Percentiles rank a stretch among this genome's conserved stretches.
These are phyloP conservation scores for Apophysomyces trapeziformis DNA, from an alignment of 371 early-diverging fungal species.

Conservation along the genomic window DNA sequence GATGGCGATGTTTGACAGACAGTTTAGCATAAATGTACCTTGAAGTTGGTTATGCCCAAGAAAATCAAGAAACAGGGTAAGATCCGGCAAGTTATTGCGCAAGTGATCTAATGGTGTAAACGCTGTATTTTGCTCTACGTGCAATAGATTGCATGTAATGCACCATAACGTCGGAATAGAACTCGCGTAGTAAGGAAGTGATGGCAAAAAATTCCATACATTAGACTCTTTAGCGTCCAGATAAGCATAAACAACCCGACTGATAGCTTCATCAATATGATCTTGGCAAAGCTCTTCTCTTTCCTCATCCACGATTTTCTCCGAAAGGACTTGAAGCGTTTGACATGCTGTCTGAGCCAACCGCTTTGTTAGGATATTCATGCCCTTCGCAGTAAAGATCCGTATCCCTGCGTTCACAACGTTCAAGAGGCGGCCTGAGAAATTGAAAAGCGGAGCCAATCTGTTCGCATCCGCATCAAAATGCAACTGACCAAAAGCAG, in stretches of 20 bases:
- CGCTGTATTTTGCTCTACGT: constrained; percentile 20
- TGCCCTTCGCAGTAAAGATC: constrained; percentile 18
- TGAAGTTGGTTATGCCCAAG: constrained; percentile 31
- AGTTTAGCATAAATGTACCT: constrained; percentile 39
- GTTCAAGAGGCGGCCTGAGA: constrained; percentile 31
- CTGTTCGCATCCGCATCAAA: background rate
- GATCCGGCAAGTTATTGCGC: constrained; percentile 25
- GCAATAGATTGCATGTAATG: constrained; percentile 33
- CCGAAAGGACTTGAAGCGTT: constrained; percentile 36
- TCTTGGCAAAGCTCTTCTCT: constrained; percentile 15
- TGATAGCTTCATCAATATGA: constrained; percentile 23
- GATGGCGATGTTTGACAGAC: constrained; percentile 38
- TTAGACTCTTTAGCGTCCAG: constrained; percentile 33
- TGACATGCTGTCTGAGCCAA: constrained; percentile 51
- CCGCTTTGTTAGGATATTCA: constrained; percentile 39
- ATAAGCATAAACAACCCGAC: constrained; percentile 22
- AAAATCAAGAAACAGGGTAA: constrained; percentile 29
- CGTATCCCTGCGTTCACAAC: constrained; percentile 29
- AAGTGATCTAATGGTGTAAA: constrained; percentile 15
- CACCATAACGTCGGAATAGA: constrained; percentile 44
- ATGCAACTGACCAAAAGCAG: background rate
- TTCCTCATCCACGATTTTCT: constrained; percentile 15
- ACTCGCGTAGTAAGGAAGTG: constrained; percentile 52
- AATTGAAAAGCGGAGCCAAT: constrained; percentile 22
- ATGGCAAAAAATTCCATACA: constrained; percentile 54